Percentiles rank a stretch among this genome's conserved stretches.
phyloP scores from a whole-genome alignment of 768 basidiomycete species.

The Phlebiopsis flavidoalba region DNA sequence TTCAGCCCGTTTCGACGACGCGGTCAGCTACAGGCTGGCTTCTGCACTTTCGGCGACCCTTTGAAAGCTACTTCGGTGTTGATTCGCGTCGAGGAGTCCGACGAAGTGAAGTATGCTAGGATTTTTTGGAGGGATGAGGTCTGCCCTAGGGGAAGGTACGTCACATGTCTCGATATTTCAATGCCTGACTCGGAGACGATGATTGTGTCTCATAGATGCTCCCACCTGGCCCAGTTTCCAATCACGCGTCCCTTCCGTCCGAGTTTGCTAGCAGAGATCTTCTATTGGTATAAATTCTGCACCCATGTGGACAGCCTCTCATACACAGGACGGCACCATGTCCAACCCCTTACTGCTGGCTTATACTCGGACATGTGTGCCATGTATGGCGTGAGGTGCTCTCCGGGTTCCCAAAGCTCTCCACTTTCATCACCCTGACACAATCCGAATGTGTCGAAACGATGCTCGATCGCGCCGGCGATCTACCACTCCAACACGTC shows the following conservation, averaged over 20 bases:
- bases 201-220: no score
- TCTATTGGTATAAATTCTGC: background rate
- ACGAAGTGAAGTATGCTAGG: no score
- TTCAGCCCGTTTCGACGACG: no score
- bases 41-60: no score
- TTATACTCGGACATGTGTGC: background rate
- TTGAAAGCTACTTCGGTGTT: no score
- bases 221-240: background rate
- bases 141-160: no score
- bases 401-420: background rate
- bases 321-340: background rate
- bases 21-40: no score
- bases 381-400: background rate
- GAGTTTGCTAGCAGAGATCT: background rate
- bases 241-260: background rate
- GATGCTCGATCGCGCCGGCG: background rate
- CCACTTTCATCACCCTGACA: background rate
- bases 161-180: no score
- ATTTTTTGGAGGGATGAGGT: no score
- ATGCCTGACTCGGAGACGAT: no score
- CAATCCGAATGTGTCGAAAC: no score
- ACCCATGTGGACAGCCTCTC: background rate
- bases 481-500: slow-evolving; percentile 1
- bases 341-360: background rate
- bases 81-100: no score